A percentile compares a stretch with the other conserved stretches of the same genome.
Conservation (phyloP, 2,329 filamentous ascomycete species). For the Curvularia verruculosa region DNA sequence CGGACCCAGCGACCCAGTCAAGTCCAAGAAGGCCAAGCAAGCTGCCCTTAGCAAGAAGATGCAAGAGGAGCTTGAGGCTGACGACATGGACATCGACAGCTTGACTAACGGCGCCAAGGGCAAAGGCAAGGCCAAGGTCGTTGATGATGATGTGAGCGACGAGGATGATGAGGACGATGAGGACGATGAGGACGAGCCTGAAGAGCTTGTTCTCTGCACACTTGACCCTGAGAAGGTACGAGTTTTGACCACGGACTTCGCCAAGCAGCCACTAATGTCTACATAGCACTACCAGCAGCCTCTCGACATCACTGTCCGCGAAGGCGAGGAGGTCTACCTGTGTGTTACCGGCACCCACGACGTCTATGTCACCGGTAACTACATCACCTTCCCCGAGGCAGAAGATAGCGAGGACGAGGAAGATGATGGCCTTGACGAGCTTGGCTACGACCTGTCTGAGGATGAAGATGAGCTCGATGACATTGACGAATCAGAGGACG, state of each 20-base stretch:
- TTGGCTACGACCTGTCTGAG: conserved; percentile 81
- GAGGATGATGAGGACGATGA: conserved; percentile 64
- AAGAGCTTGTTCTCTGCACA: conserved; percentile 95
- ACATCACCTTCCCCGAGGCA: conserved; percentile 73
- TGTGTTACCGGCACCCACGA: conserved; percentile 87
- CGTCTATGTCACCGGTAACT: conserved; percentile 94
- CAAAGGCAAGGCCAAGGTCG: conserved; percentile 63
- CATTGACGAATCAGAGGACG: conserved; percentile 56
- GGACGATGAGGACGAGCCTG: conserved; percentile 64
- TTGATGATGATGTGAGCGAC: conserved; percentile 77
- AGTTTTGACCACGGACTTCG: conserved; percentile 35
- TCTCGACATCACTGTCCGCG: conserved; percentile 87
- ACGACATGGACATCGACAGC: conserved; percentile 75
- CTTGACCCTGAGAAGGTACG: conserved; percentile 89
- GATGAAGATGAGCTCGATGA: conserved; percentile 76
- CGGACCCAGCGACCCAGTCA: conserved; percentile 87
- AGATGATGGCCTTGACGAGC: conserved; percentile 63
- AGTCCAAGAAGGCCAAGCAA: conserved; percentile 85
- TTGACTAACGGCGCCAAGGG: conserved; percentile 61
- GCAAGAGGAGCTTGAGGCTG: conserved; percentile 68
- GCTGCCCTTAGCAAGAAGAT: conserved; percentile 79
- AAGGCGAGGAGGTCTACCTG: conserved; percentile 92
- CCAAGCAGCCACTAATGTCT: conserved; percentile 33
- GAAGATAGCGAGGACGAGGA: conserved; percentile 66
- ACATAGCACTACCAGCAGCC: conserved; percentile 91